Base-by-base conservation (phyloP, 75 land plant species). In the Picea sitchensis region DNA sequence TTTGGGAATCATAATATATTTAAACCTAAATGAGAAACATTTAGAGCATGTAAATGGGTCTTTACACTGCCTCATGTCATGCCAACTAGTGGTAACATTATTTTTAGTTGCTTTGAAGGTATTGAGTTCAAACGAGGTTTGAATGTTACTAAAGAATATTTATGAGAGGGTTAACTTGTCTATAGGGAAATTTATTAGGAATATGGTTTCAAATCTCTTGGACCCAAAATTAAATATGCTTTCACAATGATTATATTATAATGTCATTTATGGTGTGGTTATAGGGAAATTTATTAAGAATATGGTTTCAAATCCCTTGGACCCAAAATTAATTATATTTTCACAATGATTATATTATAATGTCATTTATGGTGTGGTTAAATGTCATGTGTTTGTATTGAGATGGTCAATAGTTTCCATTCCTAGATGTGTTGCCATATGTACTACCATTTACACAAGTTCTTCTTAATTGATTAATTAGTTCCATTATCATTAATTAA, bases 171-270 rank as follows among this genome's bases (percentile, higher is more conserved):
- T 21, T 36, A 12, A 32, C 58, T 65, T 76, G 5, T 4, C 21
- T 63, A 81, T 76, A 13, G 81, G 83, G 76, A 76, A 73, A 58
- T 88, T 93, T 76, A 83, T 84, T 79, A 81, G 54, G 56, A 80
- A 83, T 57, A 64, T 96, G 75, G 79, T 95, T 26, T 82, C 80
- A 82, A 77, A 81, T 65, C 83, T 95, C 23, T 86, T 86, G 31
- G 79, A 82, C 58, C 69, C 91, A 51, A 76, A 84, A 26, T 26
- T 89, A 34, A 59, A 38, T 5, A 73, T 93, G 85, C 86, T 95
- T 86, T 80, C 79, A 23, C 83, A 90, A 73, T 76, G 84, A 76
- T 47, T 60, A n/a, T 89, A 93, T 65, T 73, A 78, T 63, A 62
- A 64, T 26, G 26, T 26, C 26, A 26, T 26, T 26, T 26, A 26